phyloP scores from a whole-genome alignment of 2,329 filamentous ascomycete genomes.

The Sporothrix curviconia region DNA sequence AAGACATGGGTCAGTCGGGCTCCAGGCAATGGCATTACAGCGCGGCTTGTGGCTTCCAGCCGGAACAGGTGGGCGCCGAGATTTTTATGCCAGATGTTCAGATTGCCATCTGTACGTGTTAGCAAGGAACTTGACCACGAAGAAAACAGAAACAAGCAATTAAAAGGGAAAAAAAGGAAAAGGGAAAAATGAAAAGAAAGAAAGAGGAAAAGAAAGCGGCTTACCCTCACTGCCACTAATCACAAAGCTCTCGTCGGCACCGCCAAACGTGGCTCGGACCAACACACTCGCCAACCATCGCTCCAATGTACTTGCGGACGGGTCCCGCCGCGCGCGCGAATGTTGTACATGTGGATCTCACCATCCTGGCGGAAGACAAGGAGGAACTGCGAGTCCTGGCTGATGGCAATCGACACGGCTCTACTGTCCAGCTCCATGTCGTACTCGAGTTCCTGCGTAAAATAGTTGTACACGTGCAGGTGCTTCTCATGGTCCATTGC shows the following conservation, averaged over 20 bases:
- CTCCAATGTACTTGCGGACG: constrained; percentile 69
- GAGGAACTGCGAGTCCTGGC: constrained; percentile 70
- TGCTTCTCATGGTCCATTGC: constrained; percentile 64
- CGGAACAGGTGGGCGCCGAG: constrained; percentile 70
- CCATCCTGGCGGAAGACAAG: constrained; percentile 76
- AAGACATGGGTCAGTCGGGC: constrained; percentile 72
- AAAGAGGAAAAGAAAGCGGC: constrained; percentile 16
- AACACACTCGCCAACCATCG: constrained; percentile 69
- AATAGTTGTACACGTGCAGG: constrained; percentile 76
- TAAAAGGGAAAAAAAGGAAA: background rate
- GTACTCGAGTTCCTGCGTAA: constrained; percentile 67
- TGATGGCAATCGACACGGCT: constrained; percentile 74
- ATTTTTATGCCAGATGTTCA: constrained; percentile 88
- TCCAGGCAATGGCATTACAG: constrained; percentile 87
- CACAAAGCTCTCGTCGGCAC: constrained; percentile 86
- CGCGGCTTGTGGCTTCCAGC: constrained; percentile 68
- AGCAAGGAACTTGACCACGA: constrained; percentile 3
- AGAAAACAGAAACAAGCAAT: background rate
- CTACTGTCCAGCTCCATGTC: constrained; percentile 63
- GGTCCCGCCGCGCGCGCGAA: constrained; percentile 59
- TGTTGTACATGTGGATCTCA: constrained; percentile 70
- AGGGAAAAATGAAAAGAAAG: background rate
- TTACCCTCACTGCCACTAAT: constrained; percentile 85
- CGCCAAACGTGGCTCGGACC: constrained; percentile 79
- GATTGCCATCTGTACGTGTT: constrained; percentile 45